phyloP scores from a whole-genome alignment of 176 grass and related monocot genomes.

The Thinopyrum elongatum region DNA sequence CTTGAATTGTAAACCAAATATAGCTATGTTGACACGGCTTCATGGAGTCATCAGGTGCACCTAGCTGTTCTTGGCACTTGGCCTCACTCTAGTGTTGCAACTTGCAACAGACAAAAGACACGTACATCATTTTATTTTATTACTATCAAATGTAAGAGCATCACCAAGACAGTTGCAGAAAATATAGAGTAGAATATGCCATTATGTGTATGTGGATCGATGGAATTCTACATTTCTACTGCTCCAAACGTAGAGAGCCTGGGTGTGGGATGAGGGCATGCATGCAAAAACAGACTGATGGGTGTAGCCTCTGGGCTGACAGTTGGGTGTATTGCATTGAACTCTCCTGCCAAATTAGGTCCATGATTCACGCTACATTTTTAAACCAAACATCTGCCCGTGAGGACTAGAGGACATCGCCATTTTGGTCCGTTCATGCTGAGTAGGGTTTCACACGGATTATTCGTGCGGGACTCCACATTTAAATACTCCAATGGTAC shows the following conservation, averaged over 20 bases:
- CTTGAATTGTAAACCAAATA: neutral
- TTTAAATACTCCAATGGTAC: neutral
- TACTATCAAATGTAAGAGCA: neutral
- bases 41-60: neutral
- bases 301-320: neutral
- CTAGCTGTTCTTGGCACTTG: neutral
- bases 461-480: neutral
- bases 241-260: neutral
- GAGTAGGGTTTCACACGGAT: neutral
- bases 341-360: slow-evolving; percentile 9
- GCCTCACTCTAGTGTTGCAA: neutral
- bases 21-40: neutral
- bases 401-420: neutral
- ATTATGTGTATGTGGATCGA: neutral
- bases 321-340: neutral
- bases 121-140: too few relatives aligned
- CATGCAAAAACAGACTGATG: neutral
- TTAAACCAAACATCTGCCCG: neutral
- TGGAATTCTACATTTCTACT: neutral
- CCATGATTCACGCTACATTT: neutral
- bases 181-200: neutral
- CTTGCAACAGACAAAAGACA: too few relatives aligned
- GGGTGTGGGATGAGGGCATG: neutral
- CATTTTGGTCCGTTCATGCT: neutral
- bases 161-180: neutral